phyloP scores from a whole-genome alignment of 2,329 filamentous ascomycete species.

The Fusarium buharicum region DNA sequence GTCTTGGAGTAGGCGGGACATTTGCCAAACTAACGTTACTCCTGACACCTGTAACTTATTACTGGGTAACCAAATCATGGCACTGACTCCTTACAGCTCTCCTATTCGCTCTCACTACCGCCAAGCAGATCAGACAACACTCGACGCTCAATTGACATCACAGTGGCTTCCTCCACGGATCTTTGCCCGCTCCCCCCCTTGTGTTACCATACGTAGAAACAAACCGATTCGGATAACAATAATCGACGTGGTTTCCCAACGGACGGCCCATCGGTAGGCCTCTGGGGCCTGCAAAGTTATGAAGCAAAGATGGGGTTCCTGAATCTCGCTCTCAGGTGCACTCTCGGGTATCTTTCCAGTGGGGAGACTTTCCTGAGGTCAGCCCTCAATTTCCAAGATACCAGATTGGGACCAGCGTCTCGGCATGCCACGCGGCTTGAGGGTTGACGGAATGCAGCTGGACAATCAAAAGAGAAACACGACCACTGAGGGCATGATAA shows the following conservation, averaged over 20 bases:
- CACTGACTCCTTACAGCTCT: too few species aligned
- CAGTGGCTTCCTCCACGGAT: slow-evolving; percentile 22
- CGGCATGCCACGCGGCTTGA: slow-evolving; percentile 38
- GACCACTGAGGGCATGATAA: not conserved
- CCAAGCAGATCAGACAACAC: slow-evolving; percentile 5
- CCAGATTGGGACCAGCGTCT: slow-evolving; percentile 37
- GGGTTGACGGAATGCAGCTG: slow-evolving; percentile 30
- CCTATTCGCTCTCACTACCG: too few species aligned
- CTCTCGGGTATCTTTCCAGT: slow-evolving; percentile 20
- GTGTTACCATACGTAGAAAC: too few species aligned
- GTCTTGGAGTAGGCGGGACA: slow-evolving; percentile 6
- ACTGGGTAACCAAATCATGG: too few species aligned
- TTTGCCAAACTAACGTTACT: slow-evolving; percentile 2
- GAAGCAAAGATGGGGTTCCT: slow-evolving; percentile 6
- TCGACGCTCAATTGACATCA: slow-evolving; percentile 42
- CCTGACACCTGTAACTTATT: too few species aligned
- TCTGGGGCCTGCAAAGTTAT: slow-evolving; percentile 1
- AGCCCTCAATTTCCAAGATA: slow-evolving; percentile 37
- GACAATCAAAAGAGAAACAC: slow-evolving; percentile 19
- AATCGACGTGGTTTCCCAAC: too few species aligned
- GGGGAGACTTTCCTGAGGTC: slow-evolving; percentile 31
- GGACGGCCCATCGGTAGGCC: not conserved
- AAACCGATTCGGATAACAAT: too few species aligned
- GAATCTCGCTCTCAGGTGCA: slow-evolving; percentile 16
- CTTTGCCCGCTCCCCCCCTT: too few species aligned